Evolutionary conservation across 768 basidiomycete species (phyloP).

Genomic region (Russula dissimulans): DNA sequence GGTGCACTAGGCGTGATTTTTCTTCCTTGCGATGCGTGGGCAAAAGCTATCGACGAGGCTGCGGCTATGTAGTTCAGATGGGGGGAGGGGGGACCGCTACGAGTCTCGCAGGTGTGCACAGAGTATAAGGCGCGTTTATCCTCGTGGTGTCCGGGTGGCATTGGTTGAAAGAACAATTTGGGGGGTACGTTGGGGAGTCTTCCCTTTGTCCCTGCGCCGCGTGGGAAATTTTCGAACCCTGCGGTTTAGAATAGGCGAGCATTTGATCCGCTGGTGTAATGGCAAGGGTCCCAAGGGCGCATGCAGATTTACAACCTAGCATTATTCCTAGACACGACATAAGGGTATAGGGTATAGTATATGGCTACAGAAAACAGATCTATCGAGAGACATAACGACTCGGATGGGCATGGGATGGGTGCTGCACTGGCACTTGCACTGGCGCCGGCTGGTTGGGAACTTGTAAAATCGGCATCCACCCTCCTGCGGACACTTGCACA

Average conservation of each 20-base stretch:
- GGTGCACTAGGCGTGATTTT: background rate
- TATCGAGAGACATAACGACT: background rate
- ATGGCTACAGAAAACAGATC: background rate
- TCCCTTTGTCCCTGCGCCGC: background rate
- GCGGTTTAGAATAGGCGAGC: background rate
- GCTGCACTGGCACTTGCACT: background rate
- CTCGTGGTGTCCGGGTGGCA: background rate
- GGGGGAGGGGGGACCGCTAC: background rate
- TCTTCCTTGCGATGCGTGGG: background rate
- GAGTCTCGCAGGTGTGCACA: background rate
- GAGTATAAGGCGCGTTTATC: background rate
- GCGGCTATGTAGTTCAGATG: background rate
- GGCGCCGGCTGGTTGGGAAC: background rate
- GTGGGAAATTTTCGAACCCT: background rate
- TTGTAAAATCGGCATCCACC: conserved; percentile 18
- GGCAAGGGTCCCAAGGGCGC: background rate
- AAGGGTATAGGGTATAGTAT: background rate
- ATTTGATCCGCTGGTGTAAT: background rate
- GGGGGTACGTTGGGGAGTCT: background rate
- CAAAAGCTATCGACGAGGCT: background rate
- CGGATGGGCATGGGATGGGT: too few relatives aligned
- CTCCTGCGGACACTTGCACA: conserved; percentile 15
- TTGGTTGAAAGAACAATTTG: background rate
- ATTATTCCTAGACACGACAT: background rate
- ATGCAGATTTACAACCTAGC: background rate